Evolutionary conservation across 1,284 basidiomycete species (phyloP).

Genomic region (Mrakiaceae sp.): DNA sequence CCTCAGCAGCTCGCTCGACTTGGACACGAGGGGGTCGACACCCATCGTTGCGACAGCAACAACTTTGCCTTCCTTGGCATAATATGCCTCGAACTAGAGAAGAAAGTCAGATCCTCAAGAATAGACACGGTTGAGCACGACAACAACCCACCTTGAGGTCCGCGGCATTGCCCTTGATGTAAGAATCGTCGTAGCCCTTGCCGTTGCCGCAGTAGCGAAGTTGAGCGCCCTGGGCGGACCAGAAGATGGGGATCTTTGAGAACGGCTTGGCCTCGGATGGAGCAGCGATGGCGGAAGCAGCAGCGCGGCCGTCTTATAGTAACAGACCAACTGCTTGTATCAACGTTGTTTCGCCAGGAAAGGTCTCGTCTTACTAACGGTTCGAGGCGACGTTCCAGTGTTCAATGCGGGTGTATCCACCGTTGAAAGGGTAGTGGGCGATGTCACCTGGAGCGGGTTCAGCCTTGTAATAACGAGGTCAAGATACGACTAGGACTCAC

Average conservation of each 20-base stretch:
- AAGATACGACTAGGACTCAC: constrained; percentile 53
- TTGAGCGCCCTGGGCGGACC: constrained; percentile 61
- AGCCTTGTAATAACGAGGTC: constrained; percentile 49
- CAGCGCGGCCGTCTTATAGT: constrained; percentile 57
- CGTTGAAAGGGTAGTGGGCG: constrained; percentile 24
- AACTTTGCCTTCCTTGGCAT: constrained; percentile 62
- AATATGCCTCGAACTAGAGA: constrained; percentile 69
- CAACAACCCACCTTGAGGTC: constrained; percentile 57
- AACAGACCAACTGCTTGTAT: too few relatives aligned
- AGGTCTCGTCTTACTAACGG: neutral
- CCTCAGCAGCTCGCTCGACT: constrained; percentile 68
- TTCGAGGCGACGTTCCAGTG: constrained; percentile 69
- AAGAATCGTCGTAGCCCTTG: constrained; percentile 54
- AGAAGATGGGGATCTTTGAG: constrained; percentile 75
- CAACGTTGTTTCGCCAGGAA: too few relatives aligned
- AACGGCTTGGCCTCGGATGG: constrained; percentile 42
- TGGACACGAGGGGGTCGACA: constrained; percentile 53
- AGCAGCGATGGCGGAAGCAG: constrained; percentile 63
- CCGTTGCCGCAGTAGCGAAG: constrained; percentile 68
- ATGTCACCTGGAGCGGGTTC: constrained; percentile 13
- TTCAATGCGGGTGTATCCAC: constrained; percentile 56
- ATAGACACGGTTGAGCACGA: neutral
- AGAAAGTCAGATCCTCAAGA: neutral
- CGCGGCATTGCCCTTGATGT: constrained; percentile 61
- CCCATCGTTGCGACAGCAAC: constrained; percentile 64